Evolutionary conservation across 371 early-diverging fungal species (phyloP), one percentile per base, ranked within the genome.

Genomic region (Circinella minor): DNA sequence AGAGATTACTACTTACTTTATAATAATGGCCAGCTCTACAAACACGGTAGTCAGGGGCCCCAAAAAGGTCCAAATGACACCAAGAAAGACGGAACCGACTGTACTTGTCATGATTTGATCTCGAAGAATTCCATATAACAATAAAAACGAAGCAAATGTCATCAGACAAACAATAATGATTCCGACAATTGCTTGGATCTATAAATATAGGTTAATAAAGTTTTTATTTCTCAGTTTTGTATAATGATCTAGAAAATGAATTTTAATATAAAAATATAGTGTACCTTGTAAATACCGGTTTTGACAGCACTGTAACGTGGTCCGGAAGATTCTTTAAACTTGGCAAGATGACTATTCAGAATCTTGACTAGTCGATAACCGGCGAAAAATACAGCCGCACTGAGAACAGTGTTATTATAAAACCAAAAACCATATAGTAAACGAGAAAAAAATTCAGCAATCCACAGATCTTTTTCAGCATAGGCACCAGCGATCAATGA

Each of bases 391-490:
- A 83, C 84, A 4, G 81, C 70, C 5, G 63, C 43, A 36, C 71
- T 55, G 17, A 83, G 47, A 20, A 72, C 60, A 9, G 68, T 70
- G 39, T 78, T 75, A 55, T 83, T 80, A 37, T 81, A 49, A 54
- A 83, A 83, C 84, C 84, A 83, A 66, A 81, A 77, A 5, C 80
- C 73, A 38, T 83, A 83, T 6, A 81, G 67, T 11, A 81, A 51
- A 65, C 77, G 63, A 15, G 77, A 74, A 49, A 83, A 77, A 0
- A 73, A 63, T 34, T 74, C 73, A 13, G 84, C 78, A 13, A 73
- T 36, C 0, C 36, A 46, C 34, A 80, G 15, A 48, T 83, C 61
- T 20, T 49, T 55, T 4, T 73, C 57, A 1, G 81, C 80, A 51
- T 79, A 61, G 3, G 78, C 80, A 18, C 84, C 84, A 51, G 84